Conservation (phyloP, 2,329 filamentous ascomycete genomes). For the Penicillium sp. region DNA sequence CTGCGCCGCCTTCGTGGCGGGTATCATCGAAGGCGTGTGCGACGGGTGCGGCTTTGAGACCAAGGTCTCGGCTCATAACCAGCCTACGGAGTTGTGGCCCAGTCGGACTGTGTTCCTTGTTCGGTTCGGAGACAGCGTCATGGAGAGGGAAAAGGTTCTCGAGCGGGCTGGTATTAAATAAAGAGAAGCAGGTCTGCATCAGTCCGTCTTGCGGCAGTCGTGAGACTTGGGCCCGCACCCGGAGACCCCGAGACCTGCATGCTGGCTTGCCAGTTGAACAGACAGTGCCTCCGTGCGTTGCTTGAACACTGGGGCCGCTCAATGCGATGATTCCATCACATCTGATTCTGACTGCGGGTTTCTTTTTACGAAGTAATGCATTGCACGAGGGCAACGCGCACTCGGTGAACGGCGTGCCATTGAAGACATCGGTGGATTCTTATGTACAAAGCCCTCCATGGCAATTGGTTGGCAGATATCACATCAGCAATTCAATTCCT, state of each 20-base stretch:
- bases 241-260: too few relatives aligned
- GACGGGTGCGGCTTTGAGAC: conserved; percentile 89
- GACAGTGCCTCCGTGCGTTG: too few relatives aligned
- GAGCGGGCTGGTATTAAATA: conserved; percentile 57
- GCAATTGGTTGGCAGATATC: conserved; percentile 7
- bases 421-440: not conserved
- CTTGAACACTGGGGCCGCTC: too few relatives aligned
- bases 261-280: too few relatives aligned
- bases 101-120: conserved; percentile 94
- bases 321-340: too few relatives aligned
- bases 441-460: conserved; percentile 13
- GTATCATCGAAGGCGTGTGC: conserved; percentile 91
- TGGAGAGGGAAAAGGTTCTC: conserved; percentile 84
- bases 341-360: too few relatives aligned
- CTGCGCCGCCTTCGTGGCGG: conserved; percentile 91
- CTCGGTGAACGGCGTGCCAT: too few relatives aligned
- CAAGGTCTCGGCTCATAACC: conserved; percentile 83
- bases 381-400: too few relatives aligned
- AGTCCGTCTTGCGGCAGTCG: too few relatives aligned
- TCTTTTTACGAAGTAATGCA: too few relatives aligned
- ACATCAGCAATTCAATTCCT: conserved; percentile 15
- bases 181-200: too few relatives aligned
- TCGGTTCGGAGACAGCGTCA: conserved; percentile 84
- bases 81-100: conserved; percentile 79
- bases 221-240: too few relatives aligned